phyloP scores from a whole-genome alignment of 2,329 filamentous ascomycete species.

The Pezicula carpinea region DNA sequence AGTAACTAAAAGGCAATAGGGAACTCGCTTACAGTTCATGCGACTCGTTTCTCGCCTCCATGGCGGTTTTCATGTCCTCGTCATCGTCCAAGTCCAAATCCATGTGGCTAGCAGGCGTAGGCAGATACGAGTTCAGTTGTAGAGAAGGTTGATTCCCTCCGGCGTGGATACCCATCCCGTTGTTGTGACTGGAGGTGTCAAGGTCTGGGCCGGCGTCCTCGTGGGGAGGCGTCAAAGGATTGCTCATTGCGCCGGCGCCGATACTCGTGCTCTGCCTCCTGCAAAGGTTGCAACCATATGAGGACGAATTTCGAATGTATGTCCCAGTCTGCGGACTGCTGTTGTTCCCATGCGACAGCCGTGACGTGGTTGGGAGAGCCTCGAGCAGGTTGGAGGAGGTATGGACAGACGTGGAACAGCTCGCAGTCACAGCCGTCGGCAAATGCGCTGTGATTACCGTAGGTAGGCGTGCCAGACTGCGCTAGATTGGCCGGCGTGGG shows the following conservation, averaged over 20 bases:
- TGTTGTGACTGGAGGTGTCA: conserved; percentile 11
- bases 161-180: conserved; percentile 5
- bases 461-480: not conserved
- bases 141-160: not conserved
- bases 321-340: too few species aligned
- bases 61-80: conserved; percentile 8
- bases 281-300: not conserved
- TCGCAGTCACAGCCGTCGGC: too few species aligned
- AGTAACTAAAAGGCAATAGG: too few species aligned
- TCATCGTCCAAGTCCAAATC: conserved; percentile 11
- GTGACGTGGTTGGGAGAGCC: too few species aligned
- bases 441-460: too few species aligned
- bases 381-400: too few species aligned
- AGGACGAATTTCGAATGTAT: not conserved
- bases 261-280: conserved; percentile 7
- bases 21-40: conserved; percentile 2
- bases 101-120: conserved; percentile 13
- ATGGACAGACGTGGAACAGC: too few species aligned
- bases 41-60: conserved; percentile 7
- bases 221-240: conserved; percentile 20
- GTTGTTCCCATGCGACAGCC: too few species aligned
- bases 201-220: conserved; percentile 12
- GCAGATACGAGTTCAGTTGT: conserved; percentile 1
- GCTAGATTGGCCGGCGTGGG: not conserved
- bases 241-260: conserved; percentile 18